phyloP scores from a whole-genome alignment of 768 basidiomycete genomes.

The Suillus cothurnatus region DNA sequence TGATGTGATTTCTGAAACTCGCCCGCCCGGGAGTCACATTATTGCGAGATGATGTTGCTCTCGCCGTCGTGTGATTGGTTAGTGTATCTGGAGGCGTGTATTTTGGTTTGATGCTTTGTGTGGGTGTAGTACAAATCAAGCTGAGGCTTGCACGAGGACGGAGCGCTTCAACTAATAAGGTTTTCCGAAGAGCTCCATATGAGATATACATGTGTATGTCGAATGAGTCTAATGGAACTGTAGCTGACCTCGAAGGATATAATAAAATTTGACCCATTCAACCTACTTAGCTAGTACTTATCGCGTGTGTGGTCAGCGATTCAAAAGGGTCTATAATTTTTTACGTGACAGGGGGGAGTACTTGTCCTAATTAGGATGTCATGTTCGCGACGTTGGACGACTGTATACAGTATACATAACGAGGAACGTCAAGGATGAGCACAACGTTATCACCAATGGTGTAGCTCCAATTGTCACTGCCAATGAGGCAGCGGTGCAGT shows the following conservation, averaged over 20 bases:
- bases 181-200: background rate
- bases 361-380: background rate
- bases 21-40: background rate
- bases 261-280: background rate
- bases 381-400: background rate
- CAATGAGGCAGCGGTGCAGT: conserved; percentile 49
- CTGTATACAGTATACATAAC: too few relatives aligned
- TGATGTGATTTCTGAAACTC: background rate
- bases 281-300: background rate
- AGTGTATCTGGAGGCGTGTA: background rate
- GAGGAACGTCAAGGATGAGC: conserved; percentile 93
- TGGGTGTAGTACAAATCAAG: background rate
- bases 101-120: background rate
- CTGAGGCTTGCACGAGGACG: background rate
- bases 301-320: background rate
- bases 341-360: background rate
- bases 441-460: conserved; percentile 71
- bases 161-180: background rate
- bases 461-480: conserved; percentile 45
- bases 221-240: background rate
- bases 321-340: background rate
- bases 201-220: background rate
- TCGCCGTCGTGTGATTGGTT: background rate
- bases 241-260: background rate
- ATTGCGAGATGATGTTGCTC: background rate